These are phyloP conservation scores for Stereocaulon alpinum DNA, from an alignment of 495 filamentous ascomycete genomes.

Conservation along the genomic window DNA sequence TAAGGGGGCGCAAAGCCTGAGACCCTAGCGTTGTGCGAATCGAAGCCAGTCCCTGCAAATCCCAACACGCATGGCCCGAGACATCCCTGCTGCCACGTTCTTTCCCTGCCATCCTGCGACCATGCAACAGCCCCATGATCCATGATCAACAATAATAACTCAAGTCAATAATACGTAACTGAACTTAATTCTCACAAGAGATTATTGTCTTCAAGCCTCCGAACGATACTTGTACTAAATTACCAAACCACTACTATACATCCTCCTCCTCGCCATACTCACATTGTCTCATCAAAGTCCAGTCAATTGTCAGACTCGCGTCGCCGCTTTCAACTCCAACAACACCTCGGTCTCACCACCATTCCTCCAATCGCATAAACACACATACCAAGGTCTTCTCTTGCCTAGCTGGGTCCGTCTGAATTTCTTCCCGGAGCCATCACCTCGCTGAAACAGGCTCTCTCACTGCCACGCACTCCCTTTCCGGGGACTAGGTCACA, in stretches of 20 bases:
- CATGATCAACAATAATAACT: neutral
- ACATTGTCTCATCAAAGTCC: neutral
- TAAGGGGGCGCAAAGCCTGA: neutral
- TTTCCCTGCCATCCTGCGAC: neutral
- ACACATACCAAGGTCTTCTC: neutral
- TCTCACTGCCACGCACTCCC: neutral
- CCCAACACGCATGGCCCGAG: neutral
- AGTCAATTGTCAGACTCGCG: neutral
- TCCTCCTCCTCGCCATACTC: neutral
- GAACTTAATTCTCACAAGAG: neutral
- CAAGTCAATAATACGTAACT: no score
- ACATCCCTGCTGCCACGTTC: constrained; percentile 7
- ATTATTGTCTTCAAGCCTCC: neutral
- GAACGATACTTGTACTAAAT: neutral
- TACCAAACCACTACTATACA: neutral
- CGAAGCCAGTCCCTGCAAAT: neutral
- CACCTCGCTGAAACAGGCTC: constrained; percentile 9
- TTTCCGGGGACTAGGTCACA: neutral
- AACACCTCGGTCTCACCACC: neutral
- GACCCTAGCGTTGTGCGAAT: neutral
- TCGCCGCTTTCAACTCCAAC: neutral
- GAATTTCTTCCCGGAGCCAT: neutral
- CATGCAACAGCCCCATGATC: neutral
- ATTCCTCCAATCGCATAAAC: neutral
- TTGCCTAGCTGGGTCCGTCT: neutral